These are phyloP conservation scores for Cladosporium sp. DNA, from an alignment of 2,329 filamentous ascomycete species.

Conservation along the genomic window DNA sequence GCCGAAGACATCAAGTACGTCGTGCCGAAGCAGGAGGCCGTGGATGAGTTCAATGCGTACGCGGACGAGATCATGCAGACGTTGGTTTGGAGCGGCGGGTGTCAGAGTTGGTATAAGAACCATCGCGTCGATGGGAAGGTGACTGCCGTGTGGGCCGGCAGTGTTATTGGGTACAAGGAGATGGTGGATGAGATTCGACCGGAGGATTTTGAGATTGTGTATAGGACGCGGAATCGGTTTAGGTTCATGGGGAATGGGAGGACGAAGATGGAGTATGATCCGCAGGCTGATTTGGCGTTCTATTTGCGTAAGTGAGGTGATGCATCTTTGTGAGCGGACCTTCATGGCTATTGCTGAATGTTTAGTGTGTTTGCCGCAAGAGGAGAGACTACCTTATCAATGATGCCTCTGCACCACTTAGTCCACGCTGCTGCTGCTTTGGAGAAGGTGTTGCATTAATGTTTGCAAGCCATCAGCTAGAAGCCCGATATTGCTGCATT, in stretches of 20 bases:
- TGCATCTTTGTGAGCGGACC: no score
- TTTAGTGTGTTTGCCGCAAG: no score
- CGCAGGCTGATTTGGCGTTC: constrained; percentile 22
- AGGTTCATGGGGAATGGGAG: constrained; percentile 48
- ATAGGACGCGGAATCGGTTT: constrained; percentile 42
- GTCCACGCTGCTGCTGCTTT: no score
- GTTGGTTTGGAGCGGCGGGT: constrained; percentile 28
- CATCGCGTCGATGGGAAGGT: constrained; percentile 25
- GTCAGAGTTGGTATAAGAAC: constrained; percentile 20
- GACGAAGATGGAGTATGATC: constrained; percentile 29
- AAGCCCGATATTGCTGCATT: no score
- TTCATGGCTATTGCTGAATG: no score
- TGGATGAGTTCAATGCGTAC: constrained; percentile 29
- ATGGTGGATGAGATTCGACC: constrained; percentile 37
- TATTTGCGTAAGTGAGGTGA: constrained; percentile 21
- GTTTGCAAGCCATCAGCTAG: no score
- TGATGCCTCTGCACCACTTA: no score
- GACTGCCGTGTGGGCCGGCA: constrained; percentile 24
- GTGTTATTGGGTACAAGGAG: constrained; percentile 24
- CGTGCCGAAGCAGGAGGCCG: constrained; percentile 21
- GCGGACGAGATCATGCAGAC: constrained; percentile 30
- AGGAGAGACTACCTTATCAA: no score
- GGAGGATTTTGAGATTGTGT: constrained; percentile 47
- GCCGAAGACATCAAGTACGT: constrained; percentile 27
- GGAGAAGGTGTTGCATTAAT: no score